Base-by-base conservation (phyloP, 2,329 filamentous ascomycete genomes). In the Ophiocordyceps robertsii region DNA sequence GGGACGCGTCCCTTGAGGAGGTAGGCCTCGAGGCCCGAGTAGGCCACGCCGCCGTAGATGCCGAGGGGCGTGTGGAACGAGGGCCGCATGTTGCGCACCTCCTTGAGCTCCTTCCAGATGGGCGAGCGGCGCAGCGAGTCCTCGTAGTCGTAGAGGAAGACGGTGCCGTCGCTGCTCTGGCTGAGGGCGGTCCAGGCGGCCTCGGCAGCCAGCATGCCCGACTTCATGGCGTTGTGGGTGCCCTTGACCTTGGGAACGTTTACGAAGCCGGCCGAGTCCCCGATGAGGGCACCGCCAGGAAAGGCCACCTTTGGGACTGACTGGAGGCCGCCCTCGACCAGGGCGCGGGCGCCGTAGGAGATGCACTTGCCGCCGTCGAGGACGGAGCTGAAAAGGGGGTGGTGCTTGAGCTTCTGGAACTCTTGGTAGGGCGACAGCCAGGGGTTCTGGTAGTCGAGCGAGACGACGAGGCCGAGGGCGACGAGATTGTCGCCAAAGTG, bases 171-270 rank as follows among this genome's bases (percentile, higher is more conserved):
- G 49, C 78, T 71, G 39, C 51, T 52, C 58, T 66, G 58, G 43
- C 56, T 57, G 24, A 98, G 69, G 3, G 92, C 92, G 24, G 73
- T 72, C 72, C 80, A 96, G 3, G 90, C 79, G 29, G 92, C 85
- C 65, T 96, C 87, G 36, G 90, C 92, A 6, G 92, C 92, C 40
- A 98, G 72, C 84, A 98, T 96, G 47, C 90, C 92, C 2, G 86
- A 93, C 57, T 89, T 87, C 87, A 98, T 96, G 41, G 92, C 88
- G 39, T 92, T 95, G 64, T 98, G 92, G 0, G 90, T 95, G 44
- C 92, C 92, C 68, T 98, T 98, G 64, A 98, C 86, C 69, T 98
- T 98, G 49, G 92, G 92, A 14, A 98, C 84, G 57, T 98, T 98
- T 63, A 98, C 73, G 58, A 98, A 95, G 6, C 92, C 92, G 27